Evolutionary conservation across 2,329 filamentous ascomycete species (phyloP), one percentile per base, ranked within the genome.

Genomic region (Ophiocordyceps australis): DNA sequence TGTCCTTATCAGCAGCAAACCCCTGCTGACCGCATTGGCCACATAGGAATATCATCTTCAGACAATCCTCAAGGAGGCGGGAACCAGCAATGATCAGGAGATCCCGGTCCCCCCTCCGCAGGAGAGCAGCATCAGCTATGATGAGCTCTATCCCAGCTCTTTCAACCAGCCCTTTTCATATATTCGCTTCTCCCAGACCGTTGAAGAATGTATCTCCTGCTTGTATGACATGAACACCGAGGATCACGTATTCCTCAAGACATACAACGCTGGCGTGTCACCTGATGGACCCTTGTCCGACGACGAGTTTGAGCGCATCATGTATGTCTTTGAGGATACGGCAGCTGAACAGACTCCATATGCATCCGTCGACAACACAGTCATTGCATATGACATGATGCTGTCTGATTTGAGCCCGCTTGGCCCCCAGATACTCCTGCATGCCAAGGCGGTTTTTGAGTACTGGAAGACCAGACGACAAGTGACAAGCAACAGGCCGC

Each of bases 101-200:
- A 74, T 75, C 35, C 70, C 70, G 18, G 70, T 74, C 12, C 70
- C 70, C 33, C 70, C 70, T 39, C 66, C 70, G 10, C 50, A 71
- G 43, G 59, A 71, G 52, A 72, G 65, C 40, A 55, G 62, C 36
- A 55, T 86, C 52, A 69, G 81, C 52, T 98, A 94, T 74, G 81
- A 91, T 52, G 69, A 76, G 42, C 67, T 94, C 40, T 95, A 95
- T 47, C 69, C 76, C 25, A 71, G 68, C 36, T 59, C 62, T 30
- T 94, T 86, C 54, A 67, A 74, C 42, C 77, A 91, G 50, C 83
- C 89, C 27, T 73, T 75, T 33, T 89, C 85, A 33, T 95, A 95
- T 54, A 93, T 98, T 47, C 82, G 86, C 36, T 95, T 92, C 57
- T 95, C 89, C 35, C 86, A 92, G 38, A 98, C 89, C 3, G 86